Percentiles rank a stretch among this genome's conserved stretches.
These are phyloP conservation scores for Zalaria sp. DNA, from an alignment of 2,329 filamentous ascomycete species.

Conservation along the genomic window DNA sequence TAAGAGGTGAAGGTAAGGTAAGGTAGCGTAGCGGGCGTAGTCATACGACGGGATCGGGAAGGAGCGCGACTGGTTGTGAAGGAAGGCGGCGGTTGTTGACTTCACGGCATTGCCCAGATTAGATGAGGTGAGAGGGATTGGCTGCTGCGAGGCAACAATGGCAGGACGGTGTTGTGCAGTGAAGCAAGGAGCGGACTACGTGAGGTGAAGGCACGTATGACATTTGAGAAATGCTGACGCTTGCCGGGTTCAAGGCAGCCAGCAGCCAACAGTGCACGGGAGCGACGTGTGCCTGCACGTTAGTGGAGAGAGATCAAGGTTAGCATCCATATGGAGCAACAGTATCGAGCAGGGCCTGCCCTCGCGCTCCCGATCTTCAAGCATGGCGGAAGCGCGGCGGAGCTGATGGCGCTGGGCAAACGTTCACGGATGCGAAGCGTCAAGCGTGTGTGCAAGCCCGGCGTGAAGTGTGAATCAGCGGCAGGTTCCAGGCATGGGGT, in stretches of 20 bases:
- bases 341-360: slow-evolving; percentile 1
- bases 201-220: slow-evolving; percentile 3
- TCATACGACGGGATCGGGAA: no score
- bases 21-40: no score
- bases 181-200: slow-evolving; percentile 5
- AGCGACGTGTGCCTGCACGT: background rate
- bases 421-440: slow-evolving; percentile 4
- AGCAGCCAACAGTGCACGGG: background rate
- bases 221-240: background rate
- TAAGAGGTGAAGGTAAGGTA: background rate
- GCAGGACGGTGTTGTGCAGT: slow-evolving; percentile 4
- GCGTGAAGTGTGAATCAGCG: slow-evolving; percentile 7
- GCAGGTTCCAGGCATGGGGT: slow-evolving; percentile 6
- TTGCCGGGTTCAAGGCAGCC: background rate
- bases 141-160: background rate
- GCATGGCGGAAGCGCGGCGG: slow-evolving; percentile 6
- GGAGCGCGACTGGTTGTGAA: no score
- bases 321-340: background rate
- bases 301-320: background rate
- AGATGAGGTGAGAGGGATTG: background rate
- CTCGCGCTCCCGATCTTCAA: slow-evolving; percentile 3
- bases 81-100: background rate
- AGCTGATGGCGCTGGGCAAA: slow-evolving; percentile 6
- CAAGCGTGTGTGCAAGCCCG: background rate
- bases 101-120: slow-evolving; percentile 4